Evolutionary conservation across 75 land plant genomes (phyloP), one percentile per base, ranked within the genome.

Genomic region (Picea glauca): DNA sequence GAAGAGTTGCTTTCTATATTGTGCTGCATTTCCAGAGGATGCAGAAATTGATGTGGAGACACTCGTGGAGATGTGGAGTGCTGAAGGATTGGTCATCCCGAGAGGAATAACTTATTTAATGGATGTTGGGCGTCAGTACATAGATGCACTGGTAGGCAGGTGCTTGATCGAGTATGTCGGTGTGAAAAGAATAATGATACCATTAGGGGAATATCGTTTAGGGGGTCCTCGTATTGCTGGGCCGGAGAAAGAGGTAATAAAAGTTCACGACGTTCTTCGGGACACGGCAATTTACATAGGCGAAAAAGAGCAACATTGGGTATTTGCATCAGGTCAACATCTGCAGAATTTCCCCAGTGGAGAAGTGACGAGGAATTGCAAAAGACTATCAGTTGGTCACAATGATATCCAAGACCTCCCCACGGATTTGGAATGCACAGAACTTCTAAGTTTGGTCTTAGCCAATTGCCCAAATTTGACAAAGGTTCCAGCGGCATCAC

Each of bases 11-110:
- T 68, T 68, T 38, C 72, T 68, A 35, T 68, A 38, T 20, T 68
- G 72, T 68, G 72, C 50, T 20, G 72, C 21, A 0, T 68, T 68
- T 68, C 72, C 72, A 35, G n/a, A 68, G 20, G n/a, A 17, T 38
- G 46, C 35, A 40, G 46, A 38, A 68, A 68, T 68, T 17, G 72
- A 68, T 38, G 72, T 38, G 5, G 46, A 68, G 20, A 38, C 17
- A 5, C 72, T 68, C 33, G 7, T 68, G 46, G 46, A 68, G 2
- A 13, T 68, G 46, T 68, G 72, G 72, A 38, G 35, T 68, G 72
- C 72, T 0, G 72, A 38, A 18, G 72, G 72, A 35, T 68, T 68
- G 20, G 21, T 68, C 20, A 68, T 68, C n/a, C 17, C 18, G 46
- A 38, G 38, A 20, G 21, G 38, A 5, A 18, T 35, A 1, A 68